Percentiles rank a stretch among this genome's conserved stretches.
Conservation (phyloP, 495 filamentous ascomycete genomes). For the Chaetomium tenue region DNA sequence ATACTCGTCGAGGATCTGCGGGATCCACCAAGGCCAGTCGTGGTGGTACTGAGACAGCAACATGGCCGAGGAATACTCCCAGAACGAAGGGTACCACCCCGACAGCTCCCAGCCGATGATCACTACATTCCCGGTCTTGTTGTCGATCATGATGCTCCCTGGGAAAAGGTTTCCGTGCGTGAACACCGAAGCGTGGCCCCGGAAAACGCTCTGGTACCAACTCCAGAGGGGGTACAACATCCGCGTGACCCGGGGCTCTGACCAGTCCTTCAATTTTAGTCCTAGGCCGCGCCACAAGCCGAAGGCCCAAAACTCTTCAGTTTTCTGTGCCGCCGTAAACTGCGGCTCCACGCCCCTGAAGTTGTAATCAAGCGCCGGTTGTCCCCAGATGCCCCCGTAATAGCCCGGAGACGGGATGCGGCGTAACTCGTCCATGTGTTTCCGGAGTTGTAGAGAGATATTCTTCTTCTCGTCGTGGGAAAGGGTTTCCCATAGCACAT, state of each 20-base stretch:
- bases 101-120: constrained; percentile 13
- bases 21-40: neutral
- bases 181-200: neutral
- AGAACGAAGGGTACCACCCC: neutral
- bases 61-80: neutral
- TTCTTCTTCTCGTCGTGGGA: neutral
- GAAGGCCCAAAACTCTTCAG: no score
- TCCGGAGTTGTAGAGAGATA: neutral
- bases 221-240: no score
- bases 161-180: neutral
- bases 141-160: neutral
- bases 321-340: no score
- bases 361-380: no score
- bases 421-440: neutral
- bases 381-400: neutral
- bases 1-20: neutral
- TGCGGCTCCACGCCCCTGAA: no score
- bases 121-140: constrained; percentile 27
- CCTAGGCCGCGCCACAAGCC: no score
- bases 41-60: neutral
- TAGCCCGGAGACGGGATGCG: neutral
- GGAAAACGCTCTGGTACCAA: no score
- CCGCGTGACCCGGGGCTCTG: no score
- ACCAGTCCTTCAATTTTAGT: no score
- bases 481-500: neutral